Percentiles rank a stretch among this genome's conserved stretches.
phyloP scores from a whole-genome alignment of 345 rosid genomes.

The Passiflora organensis region DNA sequence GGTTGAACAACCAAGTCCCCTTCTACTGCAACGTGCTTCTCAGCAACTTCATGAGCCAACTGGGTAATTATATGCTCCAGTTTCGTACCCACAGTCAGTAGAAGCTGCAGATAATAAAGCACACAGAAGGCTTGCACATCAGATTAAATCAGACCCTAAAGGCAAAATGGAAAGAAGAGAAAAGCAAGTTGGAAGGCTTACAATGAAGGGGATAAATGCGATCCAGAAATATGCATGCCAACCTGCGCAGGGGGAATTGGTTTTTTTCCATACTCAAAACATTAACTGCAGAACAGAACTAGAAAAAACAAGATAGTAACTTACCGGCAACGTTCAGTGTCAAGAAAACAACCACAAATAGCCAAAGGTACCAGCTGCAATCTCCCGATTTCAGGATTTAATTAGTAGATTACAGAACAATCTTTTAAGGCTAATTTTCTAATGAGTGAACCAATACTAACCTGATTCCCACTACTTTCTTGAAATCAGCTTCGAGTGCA shows the following conservation, averaged over 20 bases:
- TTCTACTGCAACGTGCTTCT: conserved; percentile 27
- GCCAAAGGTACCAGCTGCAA: conserved; percentile 97
- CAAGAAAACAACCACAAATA: conserved; percentile 81
- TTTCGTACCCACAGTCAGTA: conserved; percentile 81
- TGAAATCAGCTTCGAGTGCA: conserved; percentile 89
- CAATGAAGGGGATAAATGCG: conserved; percentile 68
- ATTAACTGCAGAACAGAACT: too few relatives aligned
- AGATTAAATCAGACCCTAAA: too few relatives aligned
- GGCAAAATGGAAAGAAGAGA: too few relatives aligned
- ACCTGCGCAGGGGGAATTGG: too few relatives aligned
- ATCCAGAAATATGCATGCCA: conserved; percentile 90
- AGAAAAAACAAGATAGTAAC: conserved; percentile 8
- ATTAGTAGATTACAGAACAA: too few relatives aligned
- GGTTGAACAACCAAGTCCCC: conserved; percentile 47
- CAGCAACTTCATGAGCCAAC: conserved; percentile 49
- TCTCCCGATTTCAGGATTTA: too few relatives aligned
- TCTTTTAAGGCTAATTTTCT: too few relatives aligned
- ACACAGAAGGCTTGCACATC: too few relatives aligned
- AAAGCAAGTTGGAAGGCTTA: conserved; percentile 31
- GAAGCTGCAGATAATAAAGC: conserved; percentile 36
- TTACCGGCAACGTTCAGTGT: conserved; percentile 76
- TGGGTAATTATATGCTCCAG: conserved; percentile 65
- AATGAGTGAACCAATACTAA: conserved; percentile 12
- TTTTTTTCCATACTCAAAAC: too few relatives aligned
- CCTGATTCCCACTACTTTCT: conserved; percentile 94